Percentiles rank a stretch among this genome's conserved stretches.
Conservation (phyloP, 176 grass and related monocot species). For the Eleusine indica region DNA sequence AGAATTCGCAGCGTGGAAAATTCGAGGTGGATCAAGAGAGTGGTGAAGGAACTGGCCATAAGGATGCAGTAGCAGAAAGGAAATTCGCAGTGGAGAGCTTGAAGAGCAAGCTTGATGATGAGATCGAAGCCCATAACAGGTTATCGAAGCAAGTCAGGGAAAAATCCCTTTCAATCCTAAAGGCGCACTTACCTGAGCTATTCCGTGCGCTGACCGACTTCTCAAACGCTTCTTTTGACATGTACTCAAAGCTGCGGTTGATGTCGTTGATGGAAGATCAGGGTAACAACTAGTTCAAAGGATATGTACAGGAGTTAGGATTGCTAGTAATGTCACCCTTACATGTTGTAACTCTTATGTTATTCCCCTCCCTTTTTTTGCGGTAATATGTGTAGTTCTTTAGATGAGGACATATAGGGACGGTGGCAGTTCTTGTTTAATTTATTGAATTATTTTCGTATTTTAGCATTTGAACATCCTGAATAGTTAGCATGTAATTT, state of each 20-base stretch:
- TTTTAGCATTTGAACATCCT: conserved; percentile 1
- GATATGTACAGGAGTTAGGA: conserved; percentile 50
- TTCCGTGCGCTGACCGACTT: conserved; percentile 83
- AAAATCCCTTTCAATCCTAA: conserved; percentile 79
- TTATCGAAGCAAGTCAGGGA: conserved; percentile 89
- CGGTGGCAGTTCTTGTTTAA: conserved; percentile 15
- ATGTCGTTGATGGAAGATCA: conserved; percentile 63
- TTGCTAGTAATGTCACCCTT: conserved; percentile 24
- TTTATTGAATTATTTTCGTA: conserved; percentile 29
- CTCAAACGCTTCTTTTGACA: conserved; percentile 52
- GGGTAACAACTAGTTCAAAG: conserved; percentile 44
- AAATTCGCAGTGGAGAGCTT: conserved; percentile 67
- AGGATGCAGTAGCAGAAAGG: conserved; percentile 71
- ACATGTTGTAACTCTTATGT: conserved; percentile 37
- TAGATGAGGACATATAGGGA: conserved; percentile 37
- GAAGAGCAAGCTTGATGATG: conserved; percentile 70
- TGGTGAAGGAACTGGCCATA: conserved; percentile 48
- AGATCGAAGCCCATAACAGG: conserved; percentile 60
- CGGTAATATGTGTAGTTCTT: conserved; percentile 41
- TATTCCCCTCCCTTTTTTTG: conserved; percentile 19
- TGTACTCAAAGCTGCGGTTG: conserved; percentile 73
- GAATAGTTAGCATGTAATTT: not conserved
- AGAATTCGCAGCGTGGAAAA: conserved; percentile 55
- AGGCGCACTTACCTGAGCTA: conserved; percentile 81
- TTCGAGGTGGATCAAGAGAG: conserved; percentile 57